These are phyloP conservation scores for Dothideomycetidae sp. DNA, from an alignment of 2,329 filamentous ascomycete species.

Conservation along the genomic window DNA sequence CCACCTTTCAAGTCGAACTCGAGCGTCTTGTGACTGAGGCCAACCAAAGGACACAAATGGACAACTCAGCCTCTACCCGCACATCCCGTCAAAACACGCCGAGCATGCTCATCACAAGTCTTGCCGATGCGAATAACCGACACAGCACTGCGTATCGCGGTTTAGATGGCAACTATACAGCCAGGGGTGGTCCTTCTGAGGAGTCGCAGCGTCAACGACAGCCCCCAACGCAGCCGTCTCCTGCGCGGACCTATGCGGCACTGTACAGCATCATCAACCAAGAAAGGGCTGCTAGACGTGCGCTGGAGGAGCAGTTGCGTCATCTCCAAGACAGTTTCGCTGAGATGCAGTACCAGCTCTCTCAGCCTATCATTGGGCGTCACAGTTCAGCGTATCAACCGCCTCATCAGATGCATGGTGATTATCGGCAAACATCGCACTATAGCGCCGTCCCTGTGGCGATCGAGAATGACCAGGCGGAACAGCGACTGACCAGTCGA, in stretches of 20 bases:
- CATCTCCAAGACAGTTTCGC: slow-evolving; percentile 16
- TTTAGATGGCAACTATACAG: slow-evolving; percentile 15
- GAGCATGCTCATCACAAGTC: slow-evolving; percentile 22
- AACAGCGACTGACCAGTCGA: slow-evolving; percentile 6
- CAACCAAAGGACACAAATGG: slow-evolving; percentile 20
- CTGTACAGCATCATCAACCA: slow-evolving; percentile 26
- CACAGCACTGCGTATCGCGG: slow-evolving; percentile 6
- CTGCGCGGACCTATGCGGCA: slow-evolving; percentile 19
- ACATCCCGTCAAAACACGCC: slow-evolving; percentile 17
- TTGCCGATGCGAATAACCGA: slow-evolving; percentile 16
- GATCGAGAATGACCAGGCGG: slow-evolving; percentile 11
- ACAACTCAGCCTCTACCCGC: slow-evolving; percentile 13
- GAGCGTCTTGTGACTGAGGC: slow-evolving; percentile 20
- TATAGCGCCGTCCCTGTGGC: slow-evolving; percentile 7
- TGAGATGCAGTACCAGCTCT: slow-evolving; percentile 20
- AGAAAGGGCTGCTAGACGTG: slow-evolving; percentile 23
- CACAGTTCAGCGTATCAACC: slow-evolving; percentile 2
- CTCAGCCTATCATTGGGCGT: slow-evolving; percentile 9
- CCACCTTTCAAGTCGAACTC: slow-evolving; percentile 21
- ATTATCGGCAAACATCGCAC: slow-evolving; percentile 3
- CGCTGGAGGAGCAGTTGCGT: slow-evolving; percentile 17
- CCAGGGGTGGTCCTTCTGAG: slow-evolving; percentile 14
- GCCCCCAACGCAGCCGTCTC: slow-evolving; percentile 8
- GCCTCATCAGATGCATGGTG: slow-evolving; percentile 1
- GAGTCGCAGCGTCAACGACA: slow-evolving; percentile 1